Base-by-base conservation (phyloP, 2,329 filamentous ascomycete genomes). In the Capronia coronata region DNA sequence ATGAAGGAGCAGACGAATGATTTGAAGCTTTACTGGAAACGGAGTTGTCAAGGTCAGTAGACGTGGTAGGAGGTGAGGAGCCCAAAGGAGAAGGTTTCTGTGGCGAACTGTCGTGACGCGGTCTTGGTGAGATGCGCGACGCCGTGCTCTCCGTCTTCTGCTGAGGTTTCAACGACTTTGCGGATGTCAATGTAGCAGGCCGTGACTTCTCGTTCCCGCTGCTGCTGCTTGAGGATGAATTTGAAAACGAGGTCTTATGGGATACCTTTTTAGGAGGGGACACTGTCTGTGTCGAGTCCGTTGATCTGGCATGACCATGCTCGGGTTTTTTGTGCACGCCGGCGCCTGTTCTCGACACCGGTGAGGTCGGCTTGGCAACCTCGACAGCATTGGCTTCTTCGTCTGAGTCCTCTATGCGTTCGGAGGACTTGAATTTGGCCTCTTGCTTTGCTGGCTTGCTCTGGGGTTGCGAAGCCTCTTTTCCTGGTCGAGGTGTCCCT, bases 21-120 rank as follows among this genome's bases (percentile, higher is more conserved):
- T 67, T 69, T 14, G 58, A 56, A n/a, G 50, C 55, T 35, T 69
- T 67, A 39, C 68, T 67, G 34, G 66, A 65, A 43, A 56, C 64
- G 55, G 68, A 67, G 60, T 74, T 67, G 53, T 77, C 69, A 48
- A 76, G 67, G 60, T 82, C 77, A 16, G 78, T 81, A 22, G 76
- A 75, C 62, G 79, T 81, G 52, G 79, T 74, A 4, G 79, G 78
- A 18, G 78, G 77, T 2, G 79, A 81, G 5, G 77, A 78, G 8
- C 76, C 78, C 9, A 82, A 72, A 10, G 78, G 79, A 13, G 80
- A 82, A 2, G 78, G 78, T 46, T 82, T 82, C 60, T 75, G 76
- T 1, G 79, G 77, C 35, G 77, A 79, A 52, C 70, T 79, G 18
- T 67, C 69, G 43, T 59, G 66, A 43, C 61, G 63, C 62, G 59